phyloP scores from a whole-genome alignment of 2,329 filamentous ascomycete species.

The Hymenoscyphus occultus region DNA sequence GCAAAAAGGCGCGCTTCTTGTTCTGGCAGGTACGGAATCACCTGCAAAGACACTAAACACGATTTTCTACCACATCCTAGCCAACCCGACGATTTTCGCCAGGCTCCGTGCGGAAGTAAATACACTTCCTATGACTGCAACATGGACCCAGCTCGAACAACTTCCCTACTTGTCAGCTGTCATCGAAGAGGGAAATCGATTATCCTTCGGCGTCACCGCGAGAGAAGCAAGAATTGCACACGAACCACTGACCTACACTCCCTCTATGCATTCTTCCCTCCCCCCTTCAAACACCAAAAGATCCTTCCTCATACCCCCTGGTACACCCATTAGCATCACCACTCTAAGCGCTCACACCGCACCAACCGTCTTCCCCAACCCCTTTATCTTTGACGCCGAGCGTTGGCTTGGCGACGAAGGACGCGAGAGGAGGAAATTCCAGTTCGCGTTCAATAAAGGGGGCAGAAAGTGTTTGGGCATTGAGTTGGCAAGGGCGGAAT shows the following conservation, averaged over 20 bases:
- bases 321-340: not conserved
- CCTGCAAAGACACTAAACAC: constrained; percentile 35
- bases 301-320: not conserved
- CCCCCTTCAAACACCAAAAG: not conserved
- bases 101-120: not conserved
- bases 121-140: not conserved
- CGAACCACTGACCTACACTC: not conserved
- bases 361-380: not conserved
- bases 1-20: constrained; percentile 36
- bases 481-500: not conserved
- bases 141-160: not conserved
- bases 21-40: constrained; percentile 39
- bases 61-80: constrained; percentile 33
- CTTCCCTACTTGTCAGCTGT: not conserved
- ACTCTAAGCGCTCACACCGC: not conserved
- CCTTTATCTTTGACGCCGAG: not conserved
- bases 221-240: not conserved
- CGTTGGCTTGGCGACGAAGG: not conserved
- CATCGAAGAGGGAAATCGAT: not conserved
- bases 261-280: not conserved
- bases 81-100: not conserved
- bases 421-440: not conserved
- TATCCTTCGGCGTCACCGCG: not conserved
- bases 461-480: not conserved
- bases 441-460: not conserved